Base-by-base conservation (phyloP, 1,284 basidiomycete genomes). In the Microbotryum scabiosae region DNA sequence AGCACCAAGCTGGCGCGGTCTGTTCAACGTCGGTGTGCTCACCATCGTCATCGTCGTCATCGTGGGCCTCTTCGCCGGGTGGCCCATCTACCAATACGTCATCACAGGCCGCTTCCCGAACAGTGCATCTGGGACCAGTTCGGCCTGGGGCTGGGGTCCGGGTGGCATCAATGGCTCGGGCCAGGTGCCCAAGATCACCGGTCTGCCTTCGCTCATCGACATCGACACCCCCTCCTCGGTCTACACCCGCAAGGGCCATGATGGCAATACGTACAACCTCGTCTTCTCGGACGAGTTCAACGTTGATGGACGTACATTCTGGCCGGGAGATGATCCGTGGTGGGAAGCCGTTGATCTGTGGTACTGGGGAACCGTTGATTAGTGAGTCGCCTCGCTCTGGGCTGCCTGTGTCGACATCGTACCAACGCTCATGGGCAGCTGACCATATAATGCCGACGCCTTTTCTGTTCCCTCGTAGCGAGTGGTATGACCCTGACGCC, bases 261-360 rank as follows among this genome's bases (percentile, higher is more conserved):
- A 73, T 59, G 72, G 58, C 7, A 46, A 69, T 21, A 61, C 64
- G 18, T 66, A 65, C 59, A 66, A 69, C 57, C 79, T 94, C 9
- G 84, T 91, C 3, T 93, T 73, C 73, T 88, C 86, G 54, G 91
- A 94, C 75, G 92, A 94, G 76, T 96, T 96, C 75, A 84, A 94
- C 60, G 77, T 77, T 21, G 85, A 87, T 16, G 87, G 83, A 3
- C 82, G 91, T 28, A 82, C 86, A 0, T 94, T 94, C 75, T 93
- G 86, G 76, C 81, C 77, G 12, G 78, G 79, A 45, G 76, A 79
- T 61, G 84, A 86, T 65, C 83, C 84, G 5, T 85, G 84, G 70
- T 86, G 86, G 87, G 86, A 88, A 73, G 86, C 85, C 6, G 84
- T 79, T 18, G 84, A 88, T 70, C 73, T 88, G 26, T 84, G 87